Evolutionary conservation across 805 yeast species (phyloP), one percentile per base, ranked within the genome.

Genomic region (Candida endomychidarum): DNA sequence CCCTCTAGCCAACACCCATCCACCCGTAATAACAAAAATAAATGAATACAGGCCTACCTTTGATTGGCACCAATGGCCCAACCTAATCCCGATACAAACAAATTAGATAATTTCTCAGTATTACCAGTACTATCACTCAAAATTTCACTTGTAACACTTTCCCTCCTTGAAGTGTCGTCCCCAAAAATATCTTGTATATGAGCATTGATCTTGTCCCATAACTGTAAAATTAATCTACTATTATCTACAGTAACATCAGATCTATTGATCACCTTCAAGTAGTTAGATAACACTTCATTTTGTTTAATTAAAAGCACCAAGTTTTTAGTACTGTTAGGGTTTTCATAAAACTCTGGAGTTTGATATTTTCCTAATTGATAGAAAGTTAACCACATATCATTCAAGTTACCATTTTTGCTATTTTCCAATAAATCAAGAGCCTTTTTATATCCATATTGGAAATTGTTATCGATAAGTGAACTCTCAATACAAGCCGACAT

Each of bases 351-450:
- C 8, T 51, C 52, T 1, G 65, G 59, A 5, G 61, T 54, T 9
- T 60, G 55, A 41, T 49, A 66, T 58, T 84, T 83, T 3, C 86
- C 85, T 3, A 83, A 80, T 50, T 86, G 95, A 51, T 81, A 83
- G 45, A 83, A 78, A 0, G 86, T 78, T 18, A 80, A 69, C 96
- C 96, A 88, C 34, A 68, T 61, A 12, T 63, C 63, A 26, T 57
- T 54, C 28, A 66, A 38, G 18, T 41, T 37, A 8, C 33, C 42
- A 14, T 45, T 41, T 2, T 43, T 47, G 9, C 42, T 33, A 8
- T 27, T 29, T 5, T 19, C 38, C 8, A 77, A 51, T 27, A 77
- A 55, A 15, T 59, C 65, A n/a, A 50, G 49, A 1, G 76, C 55
- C 31, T 67, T 61, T 3, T 61, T 58, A 46, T 68, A 72, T 0